Evolutionary conservation across 352 stramenopile genomes (phyloP).

Genomic region (Phytopythium mirpurense): DNA sequence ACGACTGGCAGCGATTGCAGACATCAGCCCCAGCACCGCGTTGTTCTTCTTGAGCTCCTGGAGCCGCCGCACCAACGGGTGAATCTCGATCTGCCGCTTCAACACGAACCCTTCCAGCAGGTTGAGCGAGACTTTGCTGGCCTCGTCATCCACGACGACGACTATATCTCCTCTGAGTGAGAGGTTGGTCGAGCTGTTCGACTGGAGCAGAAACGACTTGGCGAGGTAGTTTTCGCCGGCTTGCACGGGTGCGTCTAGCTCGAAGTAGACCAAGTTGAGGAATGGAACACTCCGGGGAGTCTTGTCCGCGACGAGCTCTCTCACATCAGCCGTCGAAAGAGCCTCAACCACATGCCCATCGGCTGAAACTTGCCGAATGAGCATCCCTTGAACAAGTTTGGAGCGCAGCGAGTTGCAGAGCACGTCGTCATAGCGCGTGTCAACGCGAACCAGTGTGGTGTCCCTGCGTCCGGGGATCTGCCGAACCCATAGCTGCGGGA

Average conservation of each 20-base stretch:
- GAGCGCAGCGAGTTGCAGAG: slow-evolving; percentile 59
- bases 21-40: slow-evolving; percentile 11
- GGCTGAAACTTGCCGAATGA: slow-evolving; percentile 38
- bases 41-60: slow-evolving; percentile 58
- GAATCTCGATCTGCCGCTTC: slow-evolving; percentile 57
- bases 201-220: slow-evolving; percentile 45
- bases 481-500: slow-evolving; percentile 49
- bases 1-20: neutral
- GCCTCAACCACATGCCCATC: slow-evolving; percentile 20
- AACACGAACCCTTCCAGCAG: slow-evolving; percentile 69
- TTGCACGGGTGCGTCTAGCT: slow-evolving; percentile 18
- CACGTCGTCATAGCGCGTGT: slow-evolving; percentile 56
- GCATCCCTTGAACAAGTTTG: slow-evolving; percentile 44
- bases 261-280: slow-evolving; percentile 58
- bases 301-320: slow-evolving; percentile 36
- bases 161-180: slow-evolving; percentile 48
- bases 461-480: slow-evolving; percentile 34
- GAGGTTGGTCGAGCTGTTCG: neutral
- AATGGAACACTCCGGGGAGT: slow-evolving; percentile 47
- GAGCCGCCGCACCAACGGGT: slow-evolving; percentile 49
- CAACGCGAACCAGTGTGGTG: slow-evolving; percentile 34
- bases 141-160: slow-evolving; percentile 48
- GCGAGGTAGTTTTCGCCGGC: slow-evolving; percentile 35
- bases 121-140: slow-evolving; percentile 43
- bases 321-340: slow-evolving; percentile 47